Conservation (phyloP, 2,329 filamentous ascomycete genomes). For the Sporothrix euskadiensis region DNA sequence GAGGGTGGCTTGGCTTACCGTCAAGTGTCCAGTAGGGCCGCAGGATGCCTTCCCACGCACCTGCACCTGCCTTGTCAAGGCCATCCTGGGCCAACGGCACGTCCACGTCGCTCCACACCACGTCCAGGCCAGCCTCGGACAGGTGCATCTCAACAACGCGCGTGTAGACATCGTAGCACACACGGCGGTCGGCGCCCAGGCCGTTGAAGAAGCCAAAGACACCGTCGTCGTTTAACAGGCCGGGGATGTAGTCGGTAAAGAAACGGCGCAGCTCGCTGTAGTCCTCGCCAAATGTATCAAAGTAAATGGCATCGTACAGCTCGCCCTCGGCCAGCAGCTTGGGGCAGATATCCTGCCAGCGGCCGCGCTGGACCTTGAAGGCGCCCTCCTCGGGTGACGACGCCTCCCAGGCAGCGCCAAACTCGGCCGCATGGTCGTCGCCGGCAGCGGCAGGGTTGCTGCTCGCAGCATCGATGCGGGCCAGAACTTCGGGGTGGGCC, state of each 20-base stretch:
- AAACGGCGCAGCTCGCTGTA: conserved; percentile 83
- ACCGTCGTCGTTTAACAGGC: conserved; percentile 69
- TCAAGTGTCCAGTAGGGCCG: conserved; percentile 88
- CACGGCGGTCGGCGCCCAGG: conserved; percentile 83
- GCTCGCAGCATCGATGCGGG: conserved; percentile 54
- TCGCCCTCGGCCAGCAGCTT: conserved; percentile 66
- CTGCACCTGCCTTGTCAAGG: conserved; percentile 65
- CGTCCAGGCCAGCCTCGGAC: conserved; percentile 83
- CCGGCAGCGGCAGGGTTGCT: conserved; percentile 48
- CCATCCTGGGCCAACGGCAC: conserved; percentile 69
- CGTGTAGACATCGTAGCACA: conserved; percentile 96
- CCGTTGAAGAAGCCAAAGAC: conserved; percentile 89
- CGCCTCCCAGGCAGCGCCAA: conserved; percentile 58
- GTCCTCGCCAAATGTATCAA: conserved; percentile 95
- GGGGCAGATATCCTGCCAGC: conserved; percentile 80
- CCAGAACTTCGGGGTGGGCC: conserved; percentile 75
- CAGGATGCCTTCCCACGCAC: conserved; percentile 85
- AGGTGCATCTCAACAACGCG: conserved; percentile 90
- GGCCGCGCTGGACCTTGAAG: conserved; percentile 69
- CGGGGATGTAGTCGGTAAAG: conserved; percentile 84
- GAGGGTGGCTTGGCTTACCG: conserved; percentile 52
- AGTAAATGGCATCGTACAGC: conserved; percentile 87
- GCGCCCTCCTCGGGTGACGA: conserved; percentile 62
- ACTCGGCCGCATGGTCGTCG: conserved; percentile 42
- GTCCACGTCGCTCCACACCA: conserved; percentile 77